These are phyloP conservation scores for Fusarium kyushuense DNA, from an alignment of 2,329 filamentous ascomycete genomes.

Conservation along the genomic window DNA sequence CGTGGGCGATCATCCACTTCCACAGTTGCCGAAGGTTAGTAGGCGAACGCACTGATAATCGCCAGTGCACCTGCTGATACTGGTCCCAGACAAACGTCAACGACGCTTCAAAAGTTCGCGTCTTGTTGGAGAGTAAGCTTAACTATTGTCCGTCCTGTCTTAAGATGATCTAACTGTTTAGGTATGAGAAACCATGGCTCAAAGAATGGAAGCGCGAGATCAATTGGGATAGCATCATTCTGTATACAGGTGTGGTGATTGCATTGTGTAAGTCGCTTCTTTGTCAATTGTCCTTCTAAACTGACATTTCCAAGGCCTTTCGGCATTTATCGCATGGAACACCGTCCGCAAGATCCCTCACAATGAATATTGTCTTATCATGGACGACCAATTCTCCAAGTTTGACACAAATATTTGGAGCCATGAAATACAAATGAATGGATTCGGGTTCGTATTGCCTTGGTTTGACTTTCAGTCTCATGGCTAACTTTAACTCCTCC, in stretches of 20 bases:
- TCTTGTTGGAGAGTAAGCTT: neutral
- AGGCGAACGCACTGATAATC: neutral
- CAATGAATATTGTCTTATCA: neutral
- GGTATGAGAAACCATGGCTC: neutral
- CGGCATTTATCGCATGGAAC: neutral
- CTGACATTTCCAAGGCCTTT: neutral
- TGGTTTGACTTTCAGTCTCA: fast-evolving
- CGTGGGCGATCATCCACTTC: neutral
- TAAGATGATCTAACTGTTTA: neutral
- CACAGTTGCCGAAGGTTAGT: neutral
- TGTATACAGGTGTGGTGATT: neutral
- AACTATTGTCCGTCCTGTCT: neutral
- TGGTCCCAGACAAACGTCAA: neutral
- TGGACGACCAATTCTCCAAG: neutral
- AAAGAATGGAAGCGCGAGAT: neutral
- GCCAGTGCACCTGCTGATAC: neutral
- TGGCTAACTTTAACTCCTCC: neutral
- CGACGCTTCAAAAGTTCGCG: neutral
- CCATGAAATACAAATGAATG: neutral
- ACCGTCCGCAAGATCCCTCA: neutral
- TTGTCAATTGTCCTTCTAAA: neutral
- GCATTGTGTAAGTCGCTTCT: neutral
- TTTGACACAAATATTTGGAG: neutral
- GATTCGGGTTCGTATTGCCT: neutral
- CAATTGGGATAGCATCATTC: neutral